A percentile compares a stretch with the other conserved stretches of the same genome.
Conservation (phyloP, 352 stramenopile species). For the Globisporangium rhizosaccharum region DNA sequence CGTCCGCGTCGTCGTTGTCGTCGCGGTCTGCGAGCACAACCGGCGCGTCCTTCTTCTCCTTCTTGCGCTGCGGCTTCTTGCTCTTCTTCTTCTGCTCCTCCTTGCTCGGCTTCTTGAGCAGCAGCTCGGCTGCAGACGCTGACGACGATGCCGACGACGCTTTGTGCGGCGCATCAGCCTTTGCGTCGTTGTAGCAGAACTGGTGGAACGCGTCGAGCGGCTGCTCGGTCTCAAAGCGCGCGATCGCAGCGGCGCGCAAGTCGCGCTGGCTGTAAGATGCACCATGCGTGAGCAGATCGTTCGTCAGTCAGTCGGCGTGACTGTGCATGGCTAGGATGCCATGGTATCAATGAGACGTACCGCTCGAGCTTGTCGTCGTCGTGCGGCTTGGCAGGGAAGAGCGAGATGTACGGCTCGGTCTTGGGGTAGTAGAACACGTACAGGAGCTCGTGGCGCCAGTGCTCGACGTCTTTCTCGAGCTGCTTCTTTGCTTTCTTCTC, state of each 20-base stretch:
- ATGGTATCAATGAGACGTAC: constrained; percentile 8
- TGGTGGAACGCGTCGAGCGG: constrained; percentile 58
- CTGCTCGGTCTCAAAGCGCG: constrained; percentile 52
- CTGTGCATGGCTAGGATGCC: neutral
- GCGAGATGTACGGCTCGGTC: constrained; percentile 57
- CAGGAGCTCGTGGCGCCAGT: constrained; percentile 58
- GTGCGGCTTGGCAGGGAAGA: constrained; percentile 55
- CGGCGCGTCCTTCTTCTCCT: constrained; percentile 18
- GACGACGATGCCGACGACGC: neutral
- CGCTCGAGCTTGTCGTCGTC: constrained; percentile 40
- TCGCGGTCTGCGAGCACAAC: constrained; percentile 53
- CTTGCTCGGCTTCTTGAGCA: constrained; percentile 63
- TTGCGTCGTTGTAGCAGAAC: constrained; percentile 64
- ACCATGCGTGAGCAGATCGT: neutral
- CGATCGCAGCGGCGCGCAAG: constrained; percentile 37
- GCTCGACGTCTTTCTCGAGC: constrained; percentile 36
- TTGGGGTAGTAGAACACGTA: constrained; percentile 85
- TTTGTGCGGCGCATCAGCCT: constrained; percentile 17
- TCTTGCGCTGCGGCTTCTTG: constrained; percentile 55
- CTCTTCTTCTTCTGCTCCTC: constrained; percentile 61
- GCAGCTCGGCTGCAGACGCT: constrained; percentile 32
- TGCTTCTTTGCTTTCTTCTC: constrained; percentile 36
- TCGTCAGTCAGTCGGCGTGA: no score
- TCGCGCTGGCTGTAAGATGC: constrained; percentile 26
- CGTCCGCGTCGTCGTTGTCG: constrained; percentile 23